Conservation (phyloP, 1,284 basidiomycete species). For the Sporisorium exsertum region DNA sequence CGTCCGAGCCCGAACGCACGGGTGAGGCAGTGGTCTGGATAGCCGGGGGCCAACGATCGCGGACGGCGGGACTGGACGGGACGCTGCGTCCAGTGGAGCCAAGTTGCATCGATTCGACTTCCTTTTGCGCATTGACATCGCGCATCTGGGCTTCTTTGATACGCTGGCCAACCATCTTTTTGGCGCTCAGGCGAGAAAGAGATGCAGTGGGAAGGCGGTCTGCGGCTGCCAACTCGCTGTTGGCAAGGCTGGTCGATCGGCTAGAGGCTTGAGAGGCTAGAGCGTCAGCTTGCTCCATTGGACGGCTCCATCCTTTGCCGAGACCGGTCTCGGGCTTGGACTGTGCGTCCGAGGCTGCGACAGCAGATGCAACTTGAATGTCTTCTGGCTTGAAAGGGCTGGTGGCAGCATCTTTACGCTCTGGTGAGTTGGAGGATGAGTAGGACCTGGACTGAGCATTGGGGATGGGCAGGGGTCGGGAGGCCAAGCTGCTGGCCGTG, state of each 20-base stretch:
- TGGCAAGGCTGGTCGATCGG: constrained; percentile 24
- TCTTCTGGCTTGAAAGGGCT: constrained; percentile 53
- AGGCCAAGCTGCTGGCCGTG: background rate
- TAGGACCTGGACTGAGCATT: constrained; percentile 24
- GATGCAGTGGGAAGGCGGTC: constrained; percentile 56
- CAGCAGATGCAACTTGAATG: constrained; percentile 16
- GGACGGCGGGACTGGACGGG: constrained; percentile 41
- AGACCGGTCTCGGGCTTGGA: constrained; percentile 20
- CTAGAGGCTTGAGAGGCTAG: constrained; percentile 17
- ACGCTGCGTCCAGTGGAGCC: constrained; percentile 30
- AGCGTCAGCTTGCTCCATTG: constrained; percentile 16
- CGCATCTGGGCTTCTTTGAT: constrained; percentile 61
- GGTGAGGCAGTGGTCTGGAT: constrained; percentile 25
- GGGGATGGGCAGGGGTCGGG: constrained; percentile 36
- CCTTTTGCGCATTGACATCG: constrained; percentile 39
- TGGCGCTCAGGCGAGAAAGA: constrained; percentile 56
- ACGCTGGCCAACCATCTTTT: constrained; percentile 62
- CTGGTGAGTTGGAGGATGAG: constrained; percentile 15
- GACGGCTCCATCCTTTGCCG: constrained; percentile 32
- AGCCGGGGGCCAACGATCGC: constrained; percentile 48
- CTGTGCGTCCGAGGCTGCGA: constrained; percentile 14
- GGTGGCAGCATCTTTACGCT: constrained; percentile 50
- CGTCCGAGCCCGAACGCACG: constrained; percentile 21
- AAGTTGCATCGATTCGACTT: constrained; percentile 32
- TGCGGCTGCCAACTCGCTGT: constrained; percentile 20